Percentiles rank a stretch among this genome's conserved stretches.
Conservation (phyloP, 305 asterid species). For the Ajuga reptans region DNA sequence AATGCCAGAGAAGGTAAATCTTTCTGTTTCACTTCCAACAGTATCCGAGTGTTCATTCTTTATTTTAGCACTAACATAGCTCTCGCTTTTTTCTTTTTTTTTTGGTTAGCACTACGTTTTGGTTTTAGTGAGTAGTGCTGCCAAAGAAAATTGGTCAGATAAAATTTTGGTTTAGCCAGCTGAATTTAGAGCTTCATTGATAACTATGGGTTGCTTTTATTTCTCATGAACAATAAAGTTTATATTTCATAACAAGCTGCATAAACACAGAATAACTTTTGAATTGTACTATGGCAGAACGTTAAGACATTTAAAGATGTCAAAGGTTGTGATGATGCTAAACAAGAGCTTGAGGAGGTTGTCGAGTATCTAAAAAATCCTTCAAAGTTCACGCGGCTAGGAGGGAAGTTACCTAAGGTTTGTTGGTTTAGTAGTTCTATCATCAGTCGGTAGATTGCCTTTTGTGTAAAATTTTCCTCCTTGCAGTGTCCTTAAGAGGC, state of each 20-base stretch:
- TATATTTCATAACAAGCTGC: conserved; percentile 12
- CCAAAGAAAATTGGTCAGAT: not conserved
- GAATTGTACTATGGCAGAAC: conserved; percentile 48
- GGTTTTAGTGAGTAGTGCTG: conserved; percentile 4
- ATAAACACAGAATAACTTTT: conserved; percentile 4
- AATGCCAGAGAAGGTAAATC: conserved; percentile 72
- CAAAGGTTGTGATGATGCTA: conserved; percentile 99
- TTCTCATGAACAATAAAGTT: not conserved
- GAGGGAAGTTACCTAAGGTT: conserved; percentile 98
- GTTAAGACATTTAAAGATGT: conserved; percentile 96
- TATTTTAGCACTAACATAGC: not conserved
- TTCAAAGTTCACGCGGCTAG: conserved; percentile 85
- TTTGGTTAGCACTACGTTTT: not conserved
- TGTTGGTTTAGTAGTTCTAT: conserved; percentile 18
- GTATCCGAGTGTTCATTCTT: not conserved
- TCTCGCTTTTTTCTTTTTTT: not conserved
- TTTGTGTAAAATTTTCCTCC: conserved; percentile 5
- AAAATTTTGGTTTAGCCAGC: conserved; percentile 1
- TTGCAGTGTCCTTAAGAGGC: conserved; percentile 14
- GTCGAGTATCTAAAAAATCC: conserved; percentile 92
- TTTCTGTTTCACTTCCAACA: not conserved
- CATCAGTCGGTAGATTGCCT: not conserved
- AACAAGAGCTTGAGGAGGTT: conserved; percentile 99
- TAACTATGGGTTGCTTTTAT: not conserved
- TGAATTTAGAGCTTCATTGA: not conserved